These are phyloP conservation scores for Stromatinia cepivora DNA, from an alignment of 2,329 filamentous ascomycete genomes.

Conservation along the genomic window DNA sequence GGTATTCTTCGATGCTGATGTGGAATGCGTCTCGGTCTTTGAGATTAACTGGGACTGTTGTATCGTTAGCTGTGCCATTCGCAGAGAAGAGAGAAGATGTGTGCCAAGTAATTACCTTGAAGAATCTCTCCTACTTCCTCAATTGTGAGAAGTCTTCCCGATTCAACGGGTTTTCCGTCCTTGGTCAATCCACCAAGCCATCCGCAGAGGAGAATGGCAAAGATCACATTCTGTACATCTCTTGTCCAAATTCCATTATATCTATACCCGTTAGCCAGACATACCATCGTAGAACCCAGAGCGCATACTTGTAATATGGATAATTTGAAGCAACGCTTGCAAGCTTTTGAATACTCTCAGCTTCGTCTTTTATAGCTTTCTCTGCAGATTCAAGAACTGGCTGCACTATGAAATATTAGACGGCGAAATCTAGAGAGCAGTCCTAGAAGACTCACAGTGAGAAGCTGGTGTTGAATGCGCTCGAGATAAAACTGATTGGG, in stretches of 20 bases:
- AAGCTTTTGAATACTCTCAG: conserved; percentile 69
- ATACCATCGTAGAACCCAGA: neutral
- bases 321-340: conserved; percentile 74
- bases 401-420: conserved; percentile 53
- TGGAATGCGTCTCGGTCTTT: conserved; percentile 91
- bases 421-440: neutral
- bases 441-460: conserved; percentile 51
- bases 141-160: conserved; percentile 75
- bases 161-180: conserved; percentile 54
- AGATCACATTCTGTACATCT: conserved; percentile 76
- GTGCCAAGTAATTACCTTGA: conserved; percentile 49
- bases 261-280: conserved; percentile 42
- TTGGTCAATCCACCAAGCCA: conserved; percentile 75
- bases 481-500: conserved; percentile 80
- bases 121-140: conserved; percentile 82
- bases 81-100: neutral
- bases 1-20: conserved; percentile 94
- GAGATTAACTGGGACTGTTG: conserved; percentile 80
- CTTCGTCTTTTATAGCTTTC: conserved; percentile 68
- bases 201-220: conserved; percentile 57
- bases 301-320: conserved; percentile 86
- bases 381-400: conserved; percentile 70
- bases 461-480: conserved; percentile 81
- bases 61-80: conserved; percentile 25
- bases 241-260: conserved; percentile 86